Evolutionary conservation across 768 basidiomycete genomes (phyloP).

Genomic region (Mycena epipterygia): DNA sequence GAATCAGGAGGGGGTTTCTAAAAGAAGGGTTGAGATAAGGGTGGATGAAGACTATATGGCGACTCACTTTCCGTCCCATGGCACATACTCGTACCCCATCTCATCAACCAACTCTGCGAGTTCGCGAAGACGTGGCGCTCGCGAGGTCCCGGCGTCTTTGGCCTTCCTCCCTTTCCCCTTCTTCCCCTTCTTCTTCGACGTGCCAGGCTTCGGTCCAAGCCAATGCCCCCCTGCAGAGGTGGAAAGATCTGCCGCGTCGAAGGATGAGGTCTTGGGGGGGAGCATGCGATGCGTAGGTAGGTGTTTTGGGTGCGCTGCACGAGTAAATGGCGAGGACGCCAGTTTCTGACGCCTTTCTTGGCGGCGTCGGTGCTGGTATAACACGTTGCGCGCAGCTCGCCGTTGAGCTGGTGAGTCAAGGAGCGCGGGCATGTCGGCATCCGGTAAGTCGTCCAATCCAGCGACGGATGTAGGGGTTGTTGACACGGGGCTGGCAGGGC

Average conservation of each 20-base stretch:
- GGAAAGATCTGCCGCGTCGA: background rate
- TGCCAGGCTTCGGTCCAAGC: background rate
- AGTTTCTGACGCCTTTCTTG: background rate
- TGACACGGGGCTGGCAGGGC: background rate
- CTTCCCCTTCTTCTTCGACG: background rate
- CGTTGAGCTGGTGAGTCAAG: background rate
- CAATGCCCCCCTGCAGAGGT: background rate
- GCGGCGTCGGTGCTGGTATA: background rate
- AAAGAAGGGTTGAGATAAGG: background rate
- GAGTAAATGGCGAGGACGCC: background rate
- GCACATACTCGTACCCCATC: background rate
- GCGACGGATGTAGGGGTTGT: background rate
- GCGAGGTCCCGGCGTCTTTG: background rate
- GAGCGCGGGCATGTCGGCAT: background rate
- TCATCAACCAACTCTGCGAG: background rate
- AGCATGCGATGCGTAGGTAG: background rate
- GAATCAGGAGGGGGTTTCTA: background rate
- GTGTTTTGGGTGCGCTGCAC: background rate
- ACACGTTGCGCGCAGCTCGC: background rate
- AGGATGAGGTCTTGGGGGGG: background rate
- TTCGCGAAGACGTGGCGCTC: background rate
- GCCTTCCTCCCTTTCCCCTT: background rate
- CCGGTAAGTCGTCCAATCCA: background rate
- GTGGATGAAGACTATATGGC: background rate
- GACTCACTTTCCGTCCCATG: conserved; percentile 24